Evolutionary conservation across 176 grass and related monocot species (phyloP), one percentile per base, ranked within the genome.

Genomic region (Luzula sylvatica): DNA sequence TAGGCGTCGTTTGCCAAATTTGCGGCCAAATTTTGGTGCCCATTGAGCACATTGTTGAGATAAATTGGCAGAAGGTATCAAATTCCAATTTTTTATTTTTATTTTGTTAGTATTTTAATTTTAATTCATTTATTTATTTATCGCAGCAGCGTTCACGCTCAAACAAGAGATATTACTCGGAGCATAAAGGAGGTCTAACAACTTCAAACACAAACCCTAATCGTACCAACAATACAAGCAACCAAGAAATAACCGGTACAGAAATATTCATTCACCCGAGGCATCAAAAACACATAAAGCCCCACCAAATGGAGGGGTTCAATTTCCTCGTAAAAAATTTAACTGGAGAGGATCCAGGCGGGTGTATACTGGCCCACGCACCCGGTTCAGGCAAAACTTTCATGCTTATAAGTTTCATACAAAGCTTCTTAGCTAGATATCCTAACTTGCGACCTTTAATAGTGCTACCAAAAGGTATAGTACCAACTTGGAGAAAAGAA

Each of bases 361-460:
- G 78, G 18, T 94, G 82, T 62, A 87, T 94, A 83, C 72, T 94
- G 56, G 88, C 88, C 66, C 88, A 94, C 55, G 88, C 82, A 17
- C 82, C 88, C 39, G 82, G 88, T 50, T 87, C 88, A 26, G 88
- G 88, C 15, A 94, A 94, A 68, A 94, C 82, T 8, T 94, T 94
- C 51, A 73, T 94, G 75, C 45, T 94, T 17, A 94, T 94, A 52
- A 65, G 68, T 73, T 94, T 87, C 45, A 75, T 94, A 63, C 88
- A 94, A 25, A 87, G 79, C 61, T 87, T 87, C 68, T 57, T 87
- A 29, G 72, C 53, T 12, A 80, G 50, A 66, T 94, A 87, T 38
- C 88, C 82, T 41, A 27, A 29, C 42, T 73, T 57, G 21, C 78
- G 75, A 42, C 88, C 88, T 42, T 67, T 83, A 61, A 78, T 94